Evolutionary conservation across 148 eudicot species (phyloP).

Genomic region (Arctostaphylos glauca): DNA sequence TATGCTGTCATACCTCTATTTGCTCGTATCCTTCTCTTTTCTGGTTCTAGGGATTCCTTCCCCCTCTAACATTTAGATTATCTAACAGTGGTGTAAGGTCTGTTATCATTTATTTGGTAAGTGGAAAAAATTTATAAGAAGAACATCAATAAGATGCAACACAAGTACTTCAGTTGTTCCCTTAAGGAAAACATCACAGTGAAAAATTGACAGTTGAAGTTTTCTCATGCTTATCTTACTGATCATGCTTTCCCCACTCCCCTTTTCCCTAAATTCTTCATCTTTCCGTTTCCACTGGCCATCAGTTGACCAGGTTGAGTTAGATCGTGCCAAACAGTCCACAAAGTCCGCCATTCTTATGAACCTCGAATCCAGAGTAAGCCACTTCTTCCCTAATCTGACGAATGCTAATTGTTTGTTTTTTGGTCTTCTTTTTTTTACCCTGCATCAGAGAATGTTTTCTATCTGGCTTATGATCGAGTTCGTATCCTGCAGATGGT

Average conservation of each 20-base stretch:
- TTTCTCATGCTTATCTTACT: background rate
- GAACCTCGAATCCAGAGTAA: conserved; percentile 92
- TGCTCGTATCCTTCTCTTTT: background rate
- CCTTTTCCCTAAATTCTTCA: background rate
- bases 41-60: background rate
- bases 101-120: background rate
- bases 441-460: background rate
- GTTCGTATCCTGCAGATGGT: conserved; percentile 34
- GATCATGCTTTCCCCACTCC: background rate
- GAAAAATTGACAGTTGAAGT: background rate
- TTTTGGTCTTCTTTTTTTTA: background rate
- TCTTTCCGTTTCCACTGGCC: conserved; percentile 5
- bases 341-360: conserved; percentile 84
- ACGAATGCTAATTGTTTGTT: background rate
- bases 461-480: conserved; percentile 5
- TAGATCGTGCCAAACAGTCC: conserved; percentile 77
- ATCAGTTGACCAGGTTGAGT: conserved; percentile 65
- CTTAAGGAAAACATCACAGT: conserved; percentile 13
- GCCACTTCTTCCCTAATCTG: conserved; percentile 19
- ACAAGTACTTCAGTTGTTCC: conserved; percentile 16
- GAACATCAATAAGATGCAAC: conserved; percentile 30
- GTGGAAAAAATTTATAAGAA: background rate
- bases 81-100: background rate
- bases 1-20: conserved; percentile 22
- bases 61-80: background rate